Base-by-base conservation (phyloP, 495 filamentous ascomycete genomes). In the Cetradonia linearis region DNA sequence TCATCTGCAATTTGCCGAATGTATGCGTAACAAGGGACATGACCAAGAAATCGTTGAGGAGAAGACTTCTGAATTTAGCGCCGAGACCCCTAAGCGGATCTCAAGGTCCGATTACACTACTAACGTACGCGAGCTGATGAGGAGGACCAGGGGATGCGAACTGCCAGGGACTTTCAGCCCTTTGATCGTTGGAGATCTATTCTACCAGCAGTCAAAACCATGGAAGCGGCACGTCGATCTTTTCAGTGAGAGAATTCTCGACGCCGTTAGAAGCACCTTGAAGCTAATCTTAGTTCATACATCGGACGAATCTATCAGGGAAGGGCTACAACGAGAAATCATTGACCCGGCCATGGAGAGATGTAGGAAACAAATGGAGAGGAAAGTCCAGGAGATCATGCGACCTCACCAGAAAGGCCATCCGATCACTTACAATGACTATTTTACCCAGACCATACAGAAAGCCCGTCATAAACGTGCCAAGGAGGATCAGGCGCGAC, bases 1-100 rank as follows among this genome's bases (percentile, higher is more conserved):
- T 23, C 82, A 81, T 59, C 67, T 69, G n/a, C 68, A 73, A 0
- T 89, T 89, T 55, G 76, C 80, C 0, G 69, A 77, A 13, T 66
- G 75, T 0, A 78, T 88, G 46, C 49, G 62, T 0, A 58, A 18
- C 1, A 61, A 58, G 23, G 84, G 83, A 1, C 81, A 84, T 57
- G 59, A 55, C 5, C 67, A 70, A 5, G 60, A 74, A 37, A 71
- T 81, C 60, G 56, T 57, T 14, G 62, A 36, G 54, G 10, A 47
- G 25, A 52, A 14, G 18, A 38, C 13, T 34, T 50, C 40, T 16
- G 67, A 72, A 28, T 72, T 70, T 2, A 69, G 72, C 59, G 66
- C 68, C 30, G 62, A 76, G 27, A 77, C 72, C 60, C 5, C 44
- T 57, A 6, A 57, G 11, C 25, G n/a, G n/a, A n/a, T n/a, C n/a